Percentiles rank a stretch among this genome's conserved stretches.
Evolutionary conservation across 441 rosid genomes (phyloP).

Genomic region (Daphne laureola): DNA sequence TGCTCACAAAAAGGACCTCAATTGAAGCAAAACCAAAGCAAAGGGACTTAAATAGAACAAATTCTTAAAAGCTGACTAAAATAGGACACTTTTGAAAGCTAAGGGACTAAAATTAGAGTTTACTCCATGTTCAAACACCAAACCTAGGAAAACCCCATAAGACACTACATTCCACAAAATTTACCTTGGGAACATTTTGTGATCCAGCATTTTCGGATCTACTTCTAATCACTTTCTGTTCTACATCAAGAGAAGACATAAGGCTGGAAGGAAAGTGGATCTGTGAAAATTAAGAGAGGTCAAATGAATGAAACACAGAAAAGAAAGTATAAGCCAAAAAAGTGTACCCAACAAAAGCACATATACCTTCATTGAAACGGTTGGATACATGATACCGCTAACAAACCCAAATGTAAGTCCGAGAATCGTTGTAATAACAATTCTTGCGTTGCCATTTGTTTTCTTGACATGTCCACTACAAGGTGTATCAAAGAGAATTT

Average conservation of each 20-base stretch:
- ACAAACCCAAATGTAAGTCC: constrained; percentile 73
- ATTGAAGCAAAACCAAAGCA: no score
- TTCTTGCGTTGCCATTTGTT: constrained; percentile 44
- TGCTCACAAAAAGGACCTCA: no score
- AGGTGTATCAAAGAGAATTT: constrained; percentile 9
- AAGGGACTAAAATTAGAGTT: no score
- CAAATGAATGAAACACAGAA: constrained; percentile 6
- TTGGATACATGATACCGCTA: constrained; percentile 62
- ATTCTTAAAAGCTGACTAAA: no score
- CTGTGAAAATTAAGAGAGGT: constrained; percentile 29
- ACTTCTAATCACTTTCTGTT: constrained; percentile 18
- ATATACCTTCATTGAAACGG: constrained; percentile 57
- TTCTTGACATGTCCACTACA: constrained; percentile 59
- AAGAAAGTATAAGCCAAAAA: not conserved
- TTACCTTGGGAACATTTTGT: constrained; percentile 35
- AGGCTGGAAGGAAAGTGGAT: constrained; percentile 47
- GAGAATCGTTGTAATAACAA: constrained; percentile 41
- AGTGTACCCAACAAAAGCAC: constrained; percentile 5
- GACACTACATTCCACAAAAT: not conserved
- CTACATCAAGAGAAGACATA: constrained; percentile 37
- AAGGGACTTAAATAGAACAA: no score
- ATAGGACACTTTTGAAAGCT: no score
- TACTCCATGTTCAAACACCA: no score
- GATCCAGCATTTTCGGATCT: constrained; percentile 28
- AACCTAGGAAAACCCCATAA: no score